phyloP scores from a whole-genome alignment of 2,329 filamentous ascomycete genomes.

The Phialemoniopsis sp. region DNA sequence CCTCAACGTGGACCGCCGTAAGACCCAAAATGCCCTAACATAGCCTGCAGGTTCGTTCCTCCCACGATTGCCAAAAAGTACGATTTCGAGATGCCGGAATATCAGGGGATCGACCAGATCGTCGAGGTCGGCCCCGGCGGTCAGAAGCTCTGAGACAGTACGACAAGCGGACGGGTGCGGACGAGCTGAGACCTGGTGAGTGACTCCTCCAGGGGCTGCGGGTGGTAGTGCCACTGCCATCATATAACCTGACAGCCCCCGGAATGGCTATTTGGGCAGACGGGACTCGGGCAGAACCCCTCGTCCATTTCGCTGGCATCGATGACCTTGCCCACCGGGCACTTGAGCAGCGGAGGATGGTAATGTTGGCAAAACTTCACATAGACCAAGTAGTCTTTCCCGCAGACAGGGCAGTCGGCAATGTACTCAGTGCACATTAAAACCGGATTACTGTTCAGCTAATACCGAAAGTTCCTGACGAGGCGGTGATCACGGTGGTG shows the following conservation, averaged over 20 bases:
- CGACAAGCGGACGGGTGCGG: too few species aligned
- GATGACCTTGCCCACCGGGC: conserved; percentile 37
- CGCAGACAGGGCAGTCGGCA: conserved; percentile 54
- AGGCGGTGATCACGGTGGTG: too few species aligned
- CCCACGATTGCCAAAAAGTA: conserved; percentile 79
- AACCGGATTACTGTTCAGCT: not conserved
- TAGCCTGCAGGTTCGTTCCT: conserved; percentile 66
- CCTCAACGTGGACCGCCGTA: conserved; percentile 13
- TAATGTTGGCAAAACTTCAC: conserved; percentile 51
- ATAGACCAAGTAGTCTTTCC: conserved; percentile 55
- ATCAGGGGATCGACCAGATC: conserved; percentile 84
- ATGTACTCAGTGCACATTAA: conserved; percentile 60
- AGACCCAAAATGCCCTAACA: conserved; percentile 1
- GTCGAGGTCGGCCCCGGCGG: conserved; percentile 62
- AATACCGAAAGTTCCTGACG: too few species aligned
- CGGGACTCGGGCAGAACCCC: conserved; percentile 52
- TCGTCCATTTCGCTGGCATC: conserved; percentile 42
- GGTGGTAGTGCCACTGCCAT: conserved; percentile 10
- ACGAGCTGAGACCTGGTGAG: too few species aligned
- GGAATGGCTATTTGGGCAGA: conserved; percentile 54
- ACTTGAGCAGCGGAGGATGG: conserved; percentile 42
- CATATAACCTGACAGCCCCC: conserved; percentile 53
- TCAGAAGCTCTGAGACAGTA: conserved; percentile 44
- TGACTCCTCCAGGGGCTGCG: too few species aligned
- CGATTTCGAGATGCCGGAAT: conserved; percentile 75